A percentile compares a stretch with the other conserved stretches of the same genome.
phyloP scores from a whole-genome alignment of 139 green algal species.

The Cymbomonas tetramitiformis region DNA sequence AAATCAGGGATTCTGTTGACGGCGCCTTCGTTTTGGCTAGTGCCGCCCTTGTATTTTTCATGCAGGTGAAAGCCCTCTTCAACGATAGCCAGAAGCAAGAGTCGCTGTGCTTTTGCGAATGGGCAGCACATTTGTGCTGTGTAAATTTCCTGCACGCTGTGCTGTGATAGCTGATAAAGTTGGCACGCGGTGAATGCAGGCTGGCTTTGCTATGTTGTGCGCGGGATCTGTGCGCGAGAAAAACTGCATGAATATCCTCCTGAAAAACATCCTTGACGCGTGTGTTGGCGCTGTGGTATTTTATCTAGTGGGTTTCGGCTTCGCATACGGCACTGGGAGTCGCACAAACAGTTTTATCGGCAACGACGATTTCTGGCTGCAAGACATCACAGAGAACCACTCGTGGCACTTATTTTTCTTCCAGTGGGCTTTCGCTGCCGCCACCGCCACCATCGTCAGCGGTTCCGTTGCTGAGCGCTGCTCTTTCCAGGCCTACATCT shows the following conservation, averaged over 20 bases:
- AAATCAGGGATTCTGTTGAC: too few species aligned
- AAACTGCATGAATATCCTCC: constrained; percentile 80
- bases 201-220: constrained; percentile 75
- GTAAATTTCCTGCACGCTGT: too few species aligned
- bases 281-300: constrained; percentile 47
- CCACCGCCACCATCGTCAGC: constrained; percentile 28
- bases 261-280: constrained; percentile 70
- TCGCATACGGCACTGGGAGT: constrained; percentile 54
- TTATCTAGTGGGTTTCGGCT: constrained; percentile 42
- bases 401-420: constrained; percentile 19
- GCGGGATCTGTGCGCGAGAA: constrained; percentile 64
- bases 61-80: too few species aligned
- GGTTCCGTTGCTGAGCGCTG: constrained; percentile 41
- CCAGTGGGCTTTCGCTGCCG: constrained; percentile 30
- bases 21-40: too few species aligned
- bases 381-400: neutral
- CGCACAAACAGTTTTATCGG: too few species aligned
- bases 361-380: constrained; percentile 35
- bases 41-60: too few species aligned
- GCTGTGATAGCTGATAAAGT: too few species aligned
- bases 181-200: too few species aligned
- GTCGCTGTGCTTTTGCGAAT: too few species aligned
- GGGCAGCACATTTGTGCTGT: too few species aligned
- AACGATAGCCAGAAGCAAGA: too few species aligned
- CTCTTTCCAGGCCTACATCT: constrained; percentile 32